Base-by-base conservation (phyloP, 2,329 filamentous ascomycete genomes). In the Gliomastix tumulicola region DNA sequence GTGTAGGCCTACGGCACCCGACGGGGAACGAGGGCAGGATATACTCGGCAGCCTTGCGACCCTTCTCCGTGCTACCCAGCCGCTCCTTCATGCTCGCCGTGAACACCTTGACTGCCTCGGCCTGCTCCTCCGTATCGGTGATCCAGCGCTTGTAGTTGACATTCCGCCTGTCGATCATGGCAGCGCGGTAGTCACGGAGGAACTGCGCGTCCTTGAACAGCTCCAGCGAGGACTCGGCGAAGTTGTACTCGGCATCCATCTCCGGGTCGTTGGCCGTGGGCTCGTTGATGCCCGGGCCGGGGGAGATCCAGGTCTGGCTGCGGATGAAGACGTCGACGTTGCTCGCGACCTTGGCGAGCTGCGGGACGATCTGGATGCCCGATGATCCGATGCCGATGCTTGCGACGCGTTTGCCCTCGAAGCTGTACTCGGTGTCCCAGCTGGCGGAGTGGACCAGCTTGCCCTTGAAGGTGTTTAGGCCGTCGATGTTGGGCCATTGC, bases 381-480 rank as follows among this genome's bases (percentile, higher is more conserved):
- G 69, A 72, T 16, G 71, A 62, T 6, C 72, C 72, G 35, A 72
- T 76, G 9, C 74, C 74, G 34, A 79, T 73, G n/a, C 78, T 58
- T 3, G 66, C 71, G 7, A 77, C 65, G 0, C 56, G 62, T 48
- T 76, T 77, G 41, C 60, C 64, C n/a, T 58, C 49, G 39, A 65
- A 62, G 35, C 72, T 63, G 28, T 73, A 68, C 17, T 58, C 50
- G 27, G 64, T 51, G 2, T 70, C 68, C 73, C 73, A 78, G 25
- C 55, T 55, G 3, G 72, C 70, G 13, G 65, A 73, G 46, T 78
- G 72, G 33, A 76, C 54, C 11, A 74, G 44, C 8, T 64, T 50
- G 21, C 72, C 72, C 32, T 63, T 49, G 44, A 71, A 76, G 13
- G 51, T 46, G 11, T 66, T 44, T 5, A 72, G 48, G 4, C 63